These are phyloP conservation scores for Fusarium nisikadoi DNA, from an alignment of 2,329 filamentous ascomycete genomes.

Conservation along the genomic window DNA sequence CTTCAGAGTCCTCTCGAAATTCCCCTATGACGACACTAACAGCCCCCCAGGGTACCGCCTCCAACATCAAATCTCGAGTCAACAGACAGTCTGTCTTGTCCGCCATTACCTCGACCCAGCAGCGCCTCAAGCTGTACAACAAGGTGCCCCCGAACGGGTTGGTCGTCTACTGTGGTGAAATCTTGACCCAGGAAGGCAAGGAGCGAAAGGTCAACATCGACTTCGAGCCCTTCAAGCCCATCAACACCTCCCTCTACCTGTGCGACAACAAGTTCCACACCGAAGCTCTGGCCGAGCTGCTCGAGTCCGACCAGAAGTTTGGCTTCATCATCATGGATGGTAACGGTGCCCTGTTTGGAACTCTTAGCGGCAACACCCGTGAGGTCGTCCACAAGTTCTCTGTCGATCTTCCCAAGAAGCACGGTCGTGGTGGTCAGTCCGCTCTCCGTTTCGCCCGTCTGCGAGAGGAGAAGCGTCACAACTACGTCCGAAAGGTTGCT, in stretches of 20 bases:
- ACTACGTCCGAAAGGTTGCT: conserved; percentile 98
- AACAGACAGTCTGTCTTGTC: conserved; percentile 98
- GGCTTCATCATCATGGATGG: conserved; percentile 99
- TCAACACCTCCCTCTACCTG: conserved; percentile 98
- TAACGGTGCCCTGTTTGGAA: conserved; percentile 97
- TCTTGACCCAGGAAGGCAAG: conserved; percentile 97
- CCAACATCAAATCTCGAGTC: conserved; percentile 99
- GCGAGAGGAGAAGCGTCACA: conserved; percentile 99
- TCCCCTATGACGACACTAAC: conserved; percentile 31
- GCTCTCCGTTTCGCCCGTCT: conserved; percentile 99
- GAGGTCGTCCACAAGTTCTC: conserved; percentile 98
- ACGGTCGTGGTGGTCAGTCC: conserved; percentile 99
- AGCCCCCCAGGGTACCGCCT: conserved; percentile 83
- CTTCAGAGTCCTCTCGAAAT: neutral
- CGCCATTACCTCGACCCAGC: conserved; percentile 98
- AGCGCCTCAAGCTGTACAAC: conserved; percentile 98
- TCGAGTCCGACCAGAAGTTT: conserved; percentile 99
- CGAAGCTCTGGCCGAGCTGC: conserved; percentile 93
- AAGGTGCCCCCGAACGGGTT: conserved; percentile 98
- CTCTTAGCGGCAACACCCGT: conserved; percentile 94
- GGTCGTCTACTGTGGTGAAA: conserved; percentile 99
- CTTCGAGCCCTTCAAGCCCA: conserved; percentile 99
- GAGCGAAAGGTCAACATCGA: conserved; percentile 99
- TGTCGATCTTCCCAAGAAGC: conserved; percentile 99
- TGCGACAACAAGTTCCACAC: conserved; percentile 99